phyloP scores from a whole-genome alignment of 805 yeast genomes.

The Zygosaccharomyces siamensis region DNA sequence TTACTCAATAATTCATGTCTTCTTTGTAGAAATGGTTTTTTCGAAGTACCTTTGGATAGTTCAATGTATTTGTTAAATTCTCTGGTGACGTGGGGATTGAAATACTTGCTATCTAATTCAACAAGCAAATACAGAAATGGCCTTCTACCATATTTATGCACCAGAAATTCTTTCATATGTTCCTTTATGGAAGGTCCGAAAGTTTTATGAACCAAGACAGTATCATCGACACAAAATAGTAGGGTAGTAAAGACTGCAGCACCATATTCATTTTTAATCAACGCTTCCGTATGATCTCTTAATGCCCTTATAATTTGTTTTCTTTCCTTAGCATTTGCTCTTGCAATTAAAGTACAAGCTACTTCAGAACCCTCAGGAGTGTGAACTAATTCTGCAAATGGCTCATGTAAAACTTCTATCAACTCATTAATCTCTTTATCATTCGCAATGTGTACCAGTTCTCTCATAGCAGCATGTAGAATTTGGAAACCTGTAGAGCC shows the following conservation, averaged over 20 bases:
- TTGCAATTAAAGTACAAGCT: conserved; percentile 73
- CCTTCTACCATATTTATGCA: conserved; percentile 78
- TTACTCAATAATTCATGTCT: conserved; percentile 60
- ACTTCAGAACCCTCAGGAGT: conserved; percentile 93
- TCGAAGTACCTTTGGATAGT: conserved; percentile 64
- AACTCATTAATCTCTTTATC: conserved; percentile 67
- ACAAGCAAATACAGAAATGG: conserved; percentile 77
- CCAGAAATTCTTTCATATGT: conserved; percentile 50
- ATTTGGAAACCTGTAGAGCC: conserved; percentile 96
- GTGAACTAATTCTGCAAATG: conserved; percentile 90
- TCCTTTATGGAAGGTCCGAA: conserved; percentile 49
- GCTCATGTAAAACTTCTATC: conserved; percentile 78
- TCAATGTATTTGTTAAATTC: conserved; percentile 58
- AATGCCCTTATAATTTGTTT: conserved; percentile 67
- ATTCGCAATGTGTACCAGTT: conserved; percentile 68
- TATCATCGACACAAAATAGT: conserved; percentile 88
- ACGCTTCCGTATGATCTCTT: conserved; percentile 67
- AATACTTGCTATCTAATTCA: conserved; percentile 77
- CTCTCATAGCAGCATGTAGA: conserved; percentile 93
- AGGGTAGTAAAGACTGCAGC: conserved; percentile 72
- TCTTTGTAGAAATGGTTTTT: conserved; percentile 77
- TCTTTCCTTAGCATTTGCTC: conserved; percentile 89
- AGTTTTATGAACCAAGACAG: conserved; percentile 73
- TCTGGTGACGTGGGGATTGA: conserved; percentile 63
- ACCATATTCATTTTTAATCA: conserved; percentile 83